Percentiles rank a stretch among this genome's conserved stretches.
Conservation (phyloP, 1,284 basidiomycete genomes). For the Inonotus obliquus region DNA sequence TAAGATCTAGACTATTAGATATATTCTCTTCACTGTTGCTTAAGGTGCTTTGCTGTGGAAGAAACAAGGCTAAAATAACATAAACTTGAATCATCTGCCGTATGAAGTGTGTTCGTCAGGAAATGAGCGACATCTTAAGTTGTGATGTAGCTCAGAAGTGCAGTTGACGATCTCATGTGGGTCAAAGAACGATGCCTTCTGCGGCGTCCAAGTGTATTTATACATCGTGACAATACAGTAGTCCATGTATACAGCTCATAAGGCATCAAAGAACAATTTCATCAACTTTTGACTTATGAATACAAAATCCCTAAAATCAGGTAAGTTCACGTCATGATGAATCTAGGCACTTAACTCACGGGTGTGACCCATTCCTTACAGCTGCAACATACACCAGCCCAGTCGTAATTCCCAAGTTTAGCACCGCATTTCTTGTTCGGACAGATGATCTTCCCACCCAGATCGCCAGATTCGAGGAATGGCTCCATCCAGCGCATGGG, state of each 20-base stretch:
- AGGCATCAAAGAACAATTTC: slow-evolving; percentile 49
- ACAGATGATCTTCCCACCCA: slow-evolving; percentile 87
- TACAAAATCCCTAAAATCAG: slow-evolving; percentile 73
- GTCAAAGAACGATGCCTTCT: not conserved
- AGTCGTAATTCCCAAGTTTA: slow-evolving; percentile 95
- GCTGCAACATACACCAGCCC: slow-evolving; percentile 92
- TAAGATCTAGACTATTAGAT: too few relatives aligned
- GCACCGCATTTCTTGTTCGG: slow-evolving; percentile 86
- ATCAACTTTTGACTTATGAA: slow-evolving; percentile 87
- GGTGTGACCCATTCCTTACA: slow-evolving; percentile 91
- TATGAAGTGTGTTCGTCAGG: too few relatives aligned
- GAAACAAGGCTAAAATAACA: too few relatives aligned
- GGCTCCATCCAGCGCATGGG: slow-evolving; percentile 97
- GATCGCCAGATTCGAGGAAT: slow-evolving; percentile 64
- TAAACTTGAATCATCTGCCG: too few relatives aligned
- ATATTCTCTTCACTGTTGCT: too few relatives aligned
- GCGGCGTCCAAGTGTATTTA: not conserved
- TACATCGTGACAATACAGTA: not conserved
- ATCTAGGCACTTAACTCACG: slow-evolving; percentile 41
- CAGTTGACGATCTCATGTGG: too few relatives aligned
- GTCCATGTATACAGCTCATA: not conserved
- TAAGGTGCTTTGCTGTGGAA: too few relatives aligned
- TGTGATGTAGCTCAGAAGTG: too few relatives aligned
- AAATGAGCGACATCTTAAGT: too few relatives aligned
- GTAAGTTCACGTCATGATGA: slow-evolving; percentile 1